phyloP scores from a whole-genome alignment of 495 filamentous ascomycete species.

The Peziza echinospora region DNA sequence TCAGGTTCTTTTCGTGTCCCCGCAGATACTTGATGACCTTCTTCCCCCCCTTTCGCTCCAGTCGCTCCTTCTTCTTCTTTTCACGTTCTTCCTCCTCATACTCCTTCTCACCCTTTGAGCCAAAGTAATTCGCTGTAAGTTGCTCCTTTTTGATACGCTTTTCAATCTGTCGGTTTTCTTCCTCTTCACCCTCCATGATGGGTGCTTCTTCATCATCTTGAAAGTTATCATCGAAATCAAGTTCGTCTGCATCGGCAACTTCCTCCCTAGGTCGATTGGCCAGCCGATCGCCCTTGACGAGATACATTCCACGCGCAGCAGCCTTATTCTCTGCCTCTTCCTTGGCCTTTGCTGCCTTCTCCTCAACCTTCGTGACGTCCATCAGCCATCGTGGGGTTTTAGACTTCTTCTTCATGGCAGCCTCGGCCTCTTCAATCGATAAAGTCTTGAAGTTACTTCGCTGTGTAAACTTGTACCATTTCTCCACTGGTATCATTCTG shows the following conservation, averaged over 20 bases:
- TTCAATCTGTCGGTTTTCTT: conserved; percentile 71
- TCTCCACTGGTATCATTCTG: conserved; percentile 74
- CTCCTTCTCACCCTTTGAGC: conserved; percentile 62
- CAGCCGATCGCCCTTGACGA: conserved; percentile 19
- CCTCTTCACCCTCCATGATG: conserved; percentile 59
- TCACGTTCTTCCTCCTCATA: conserved; percentile 59
- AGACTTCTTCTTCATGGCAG: conserved; percentile 48
- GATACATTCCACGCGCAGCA: conserved; percentile 10
- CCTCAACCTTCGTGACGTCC: conserved; percentile 33
- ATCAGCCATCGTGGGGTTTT: conserved; percentile 63
- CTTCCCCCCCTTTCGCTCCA: conserved; percentile 47
- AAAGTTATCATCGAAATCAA: conserved; percentile 49
- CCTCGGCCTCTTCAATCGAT: conserved; percentile 69
- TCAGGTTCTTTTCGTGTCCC: conserved; percentile 63
- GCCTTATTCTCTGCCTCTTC: not conserved
- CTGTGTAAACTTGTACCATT: conserved; percentile 78
- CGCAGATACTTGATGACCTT: conserved; percentile 53
- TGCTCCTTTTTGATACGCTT: conserved; percentile 70
- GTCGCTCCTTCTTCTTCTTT: conserved; percentile 43
- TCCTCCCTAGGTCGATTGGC: conserved; percentile 12
- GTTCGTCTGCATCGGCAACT: conserved; percentile 35
- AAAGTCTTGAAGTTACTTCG: conserved; percentile 65
- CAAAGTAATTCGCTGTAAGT: conserved; percentile 66
- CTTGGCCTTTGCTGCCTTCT: conserved; percentile 27
- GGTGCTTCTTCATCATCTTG: conserved; percentile 81